Conservation (phyloP, 1,139 yeast species). For the Protomyces gravidus region DNA sequence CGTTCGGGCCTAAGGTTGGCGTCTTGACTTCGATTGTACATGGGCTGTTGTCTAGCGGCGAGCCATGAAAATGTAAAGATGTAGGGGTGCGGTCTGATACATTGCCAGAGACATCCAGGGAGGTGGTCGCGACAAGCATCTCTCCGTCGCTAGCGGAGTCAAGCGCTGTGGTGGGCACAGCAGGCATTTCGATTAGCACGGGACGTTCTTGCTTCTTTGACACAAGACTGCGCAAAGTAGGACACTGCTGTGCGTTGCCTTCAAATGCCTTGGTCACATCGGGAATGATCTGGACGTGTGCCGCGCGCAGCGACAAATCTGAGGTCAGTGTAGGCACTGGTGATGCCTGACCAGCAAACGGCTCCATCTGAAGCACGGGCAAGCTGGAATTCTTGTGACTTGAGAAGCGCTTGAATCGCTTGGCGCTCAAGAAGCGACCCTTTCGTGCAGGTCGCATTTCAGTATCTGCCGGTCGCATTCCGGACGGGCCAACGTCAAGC, state of each 20-base stretch:
- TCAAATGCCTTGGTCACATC: background rate
- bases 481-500: background rate
- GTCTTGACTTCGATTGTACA: background rate
- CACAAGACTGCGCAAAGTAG: background rate
- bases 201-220: background rate
- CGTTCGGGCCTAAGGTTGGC: background rate
- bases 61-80: no score
- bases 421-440: background rate
- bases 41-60: background rate
- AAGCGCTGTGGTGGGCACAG: background rate
- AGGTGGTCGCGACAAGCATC: background rate
- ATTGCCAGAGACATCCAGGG: background rate
- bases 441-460: background rate
- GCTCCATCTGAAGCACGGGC: background rate
- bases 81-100: background rate
- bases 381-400: background rate
- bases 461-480: background rate
- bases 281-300: background rate
- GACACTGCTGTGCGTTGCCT: background rate
- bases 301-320: background rate
- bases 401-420: background rate
- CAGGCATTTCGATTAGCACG: background rate
- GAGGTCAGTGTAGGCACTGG: background rate
- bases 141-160: background rate
- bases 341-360: no score